Conservation (phyloP, 768 basidiomycete species). For the Lactarius psammicola region DNA sequence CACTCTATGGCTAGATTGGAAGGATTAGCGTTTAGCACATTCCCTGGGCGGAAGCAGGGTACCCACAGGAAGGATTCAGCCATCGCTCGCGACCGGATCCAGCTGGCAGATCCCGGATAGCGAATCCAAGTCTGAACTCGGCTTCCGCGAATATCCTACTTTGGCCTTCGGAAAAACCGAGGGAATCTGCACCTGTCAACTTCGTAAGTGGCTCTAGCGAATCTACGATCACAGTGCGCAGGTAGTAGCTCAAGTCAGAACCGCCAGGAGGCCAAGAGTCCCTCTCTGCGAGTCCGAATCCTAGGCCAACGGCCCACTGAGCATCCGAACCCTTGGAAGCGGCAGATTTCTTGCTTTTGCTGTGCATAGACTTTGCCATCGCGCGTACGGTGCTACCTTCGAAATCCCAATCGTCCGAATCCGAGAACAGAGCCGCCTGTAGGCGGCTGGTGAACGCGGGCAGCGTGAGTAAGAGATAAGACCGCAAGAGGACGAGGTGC, state of each 20-base stretch:
- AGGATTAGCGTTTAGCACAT: not conserved
- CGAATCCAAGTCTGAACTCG: slow-evolving; percentile 78
- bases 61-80: slow-evolving; percentile 79
- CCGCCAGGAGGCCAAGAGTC: slow-evolving; percentile 87
- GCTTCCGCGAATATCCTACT: slow-evolving; percentile 51
- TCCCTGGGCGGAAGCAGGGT: not conserved
- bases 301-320: slow-evolving; percentile 70
- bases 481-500: slow-evolving; percentile 67
- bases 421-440: slow-evolving; percentile 71
- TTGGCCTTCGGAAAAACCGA: slow-evolving; percentile 6
- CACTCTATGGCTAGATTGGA: slow-evolving; percentile 38
- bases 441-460: slow-evolving; percentile 73
- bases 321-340: slow-evolving; percentile 1
- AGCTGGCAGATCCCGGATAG: slow-evolving; percentile 67
- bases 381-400: slow-evolving; percentile 26
- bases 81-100: slow-evolving; percentile 70
- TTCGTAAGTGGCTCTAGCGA: slow-evolving; percentile 48
- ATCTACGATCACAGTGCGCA: slow-evolving; percentile 84
- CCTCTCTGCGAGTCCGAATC: slow-evolving; percentile 66
- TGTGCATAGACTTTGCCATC: slow-evolving; percentile 24
- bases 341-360: not conserved
- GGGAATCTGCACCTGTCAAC: slow-evolving; percentile 9
- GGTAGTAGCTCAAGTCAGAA: slow-evolving; percentile 76
- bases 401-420: slow-evolving; percentile 48
- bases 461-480: slow-evolving; percentile 71